Conservation (phyloP, 1,284 basidiomycete genomes). For the Entoloma clypeatum region DNA sequence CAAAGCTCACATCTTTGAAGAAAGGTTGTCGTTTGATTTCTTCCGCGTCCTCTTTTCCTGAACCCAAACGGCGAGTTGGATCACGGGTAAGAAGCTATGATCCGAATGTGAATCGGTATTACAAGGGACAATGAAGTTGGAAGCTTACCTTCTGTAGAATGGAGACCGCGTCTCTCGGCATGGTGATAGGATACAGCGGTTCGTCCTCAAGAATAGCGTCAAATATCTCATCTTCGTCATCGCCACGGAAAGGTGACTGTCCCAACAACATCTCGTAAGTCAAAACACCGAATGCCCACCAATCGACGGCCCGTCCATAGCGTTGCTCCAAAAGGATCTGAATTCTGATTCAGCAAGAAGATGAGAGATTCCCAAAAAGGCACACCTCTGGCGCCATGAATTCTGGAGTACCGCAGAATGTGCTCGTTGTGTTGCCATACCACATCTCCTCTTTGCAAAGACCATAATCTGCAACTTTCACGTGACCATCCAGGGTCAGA, state of each 20-base stretch:
- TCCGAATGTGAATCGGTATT: slow-evolving; percentile 15
- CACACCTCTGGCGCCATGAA: slow-evolving; percentile 99
- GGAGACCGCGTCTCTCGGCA: slow-evolving; percentile 97
- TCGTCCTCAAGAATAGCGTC: slow-evolving; percentile 99
- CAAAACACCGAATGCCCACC: slow-evolving; percentile 99
- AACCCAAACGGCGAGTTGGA: slow-evolving; percentile 89
- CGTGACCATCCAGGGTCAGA: slow-evolving; percentile 94
- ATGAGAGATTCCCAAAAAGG: slow-evolving; percentile 4
- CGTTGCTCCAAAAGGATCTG: slow-evolving; percentile 97
- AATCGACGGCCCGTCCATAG: slow-evolving; percentile 97
- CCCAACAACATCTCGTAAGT: slow-evolving; percentile 99
- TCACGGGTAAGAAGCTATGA: slow-evolving; percentile 89
- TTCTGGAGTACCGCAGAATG: slow-evolving; percentile 99
- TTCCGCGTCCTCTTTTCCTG: slow-evolving; percentile 90
- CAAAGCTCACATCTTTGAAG: slow-evolving; percentile 97
- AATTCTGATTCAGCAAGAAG: background rate
- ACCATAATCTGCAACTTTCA: slow-evolving; percentile 99
- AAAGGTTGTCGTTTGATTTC: slow-evolving; percentile 98
- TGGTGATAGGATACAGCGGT: slow-evolving; percentile 98
- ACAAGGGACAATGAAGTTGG: background rate
- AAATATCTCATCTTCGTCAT: slow-evolving; percentile 99
- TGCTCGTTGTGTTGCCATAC: slow-evolving; percentile 95
- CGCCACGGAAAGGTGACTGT: slow-evolving; percentile 98
- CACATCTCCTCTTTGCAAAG: slow-evolving; percentile 99
- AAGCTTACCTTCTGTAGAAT: slow-evolving; percentile 82